Evolutionary conservation across 1,284 basidiomycete genomes (phyloP).

Genomic region (Puccinia polysora): DNA sequence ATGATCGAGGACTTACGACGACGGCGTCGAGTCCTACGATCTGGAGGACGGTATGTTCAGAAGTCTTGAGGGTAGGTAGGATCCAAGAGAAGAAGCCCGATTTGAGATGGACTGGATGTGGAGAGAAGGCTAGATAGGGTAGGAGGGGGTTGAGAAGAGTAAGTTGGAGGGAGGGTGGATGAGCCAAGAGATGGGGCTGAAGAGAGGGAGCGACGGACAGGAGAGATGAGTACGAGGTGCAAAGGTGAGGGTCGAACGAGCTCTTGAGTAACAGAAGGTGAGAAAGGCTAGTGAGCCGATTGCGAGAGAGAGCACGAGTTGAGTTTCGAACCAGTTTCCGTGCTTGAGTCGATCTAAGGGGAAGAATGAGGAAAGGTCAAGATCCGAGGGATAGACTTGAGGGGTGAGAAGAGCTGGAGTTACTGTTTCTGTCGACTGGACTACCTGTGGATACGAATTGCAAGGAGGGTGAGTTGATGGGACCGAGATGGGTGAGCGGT

Average conservation of each 20-base stretch:
- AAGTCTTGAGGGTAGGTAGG: slow-evolving; percentile 31
- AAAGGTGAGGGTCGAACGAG: slow-evolving; percentile 11
- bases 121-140: not conserved
- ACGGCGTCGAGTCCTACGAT: slow-evolving; percentile 52
- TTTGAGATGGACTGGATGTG: slow-evolving; percentile 26
- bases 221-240: slow-evolving; percentile 21
- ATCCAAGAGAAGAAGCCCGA: slow-evolving; percentile 37
- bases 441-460: slow-evolving; percentile 22
- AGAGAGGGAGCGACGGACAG: not conserved
- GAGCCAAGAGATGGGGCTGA: not conserved
- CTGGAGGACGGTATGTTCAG: slow-evolving; percentile 26
- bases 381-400: not conserved
- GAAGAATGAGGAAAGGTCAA: not conserved
- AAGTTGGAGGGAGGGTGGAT: not conserved
- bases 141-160: not conserved
- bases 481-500: not conserved
- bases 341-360: slow-evolving; percentile 25
- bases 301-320: slow-evolving; percentile 18
- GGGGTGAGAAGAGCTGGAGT: not conserved
- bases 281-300: slow-evolving; percentile 29
- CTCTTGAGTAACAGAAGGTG: slow-evolving; percentile 25
- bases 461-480: not conserved
- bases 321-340: slow-evolving; percentile 38
- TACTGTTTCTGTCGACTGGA: slow-evolving; percentile 40
- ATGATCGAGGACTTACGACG: slow-evolving; percentile 48